Percentiles rank a stretch among this genome's conserved stretches.
phyloP scores from a whole-genome alignment of 1,284 basidiomycete genomes.

The Lentinus polychrous region DNA sequence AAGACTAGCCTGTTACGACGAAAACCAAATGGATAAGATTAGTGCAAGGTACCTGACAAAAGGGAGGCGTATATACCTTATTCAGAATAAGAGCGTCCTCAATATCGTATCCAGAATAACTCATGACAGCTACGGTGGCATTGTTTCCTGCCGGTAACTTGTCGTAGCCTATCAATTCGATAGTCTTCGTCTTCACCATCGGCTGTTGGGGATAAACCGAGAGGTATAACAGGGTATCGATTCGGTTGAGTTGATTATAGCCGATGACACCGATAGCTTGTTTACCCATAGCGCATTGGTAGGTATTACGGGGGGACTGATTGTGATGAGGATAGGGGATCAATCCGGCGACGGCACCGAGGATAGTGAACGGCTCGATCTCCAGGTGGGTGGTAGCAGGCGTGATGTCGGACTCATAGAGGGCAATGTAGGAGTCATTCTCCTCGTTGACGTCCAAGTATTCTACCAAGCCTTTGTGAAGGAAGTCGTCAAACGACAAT shows the following conservation, averaged over 20 bases:
- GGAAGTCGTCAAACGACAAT: conserved; percentile 91
- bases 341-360: conserved; percentile 95
- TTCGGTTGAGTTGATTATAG: conserved; percentile 96
- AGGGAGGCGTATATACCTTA: conserved; percentile 46
- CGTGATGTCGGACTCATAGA: conserved; percentile 89
- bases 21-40: conserved; percentile 2
- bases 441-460: conserved; percentile 99
- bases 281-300: conserved; percentile 99
- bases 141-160: conserved; percentile 97
- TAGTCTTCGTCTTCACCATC: conserved; percentile 99
- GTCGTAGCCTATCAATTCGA: conserved; percentile 96
- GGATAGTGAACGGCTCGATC: conserved; percentile 97
- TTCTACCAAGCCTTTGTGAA: conserved; percentile 93
- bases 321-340: conserved; percentile 99
- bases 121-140: conserved; percentile 98
- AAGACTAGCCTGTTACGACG: conserved; percentile 66
- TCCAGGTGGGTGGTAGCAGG: conserved; percentile 89
- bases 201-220: conserved; percentile 99
- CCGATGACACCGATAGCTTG: conserved; percentile 99
- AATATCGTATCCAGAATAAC: conserved; percentile 98
- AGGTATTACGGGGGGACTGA: conserved; percentile 97
- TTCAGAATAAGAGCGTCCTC: conserved; percentile 98
- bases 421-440: conserved; percentile 95
- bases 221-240: conserved; percentile 97
- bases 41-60: background rate